Percentiles rank a stretch among this genome's conserved stretches.
Evolutionary conservation across 2,329 filamentous ascomycete species (phyloP).

Genomic region (Chaetomiaceae sp.): DNA sequence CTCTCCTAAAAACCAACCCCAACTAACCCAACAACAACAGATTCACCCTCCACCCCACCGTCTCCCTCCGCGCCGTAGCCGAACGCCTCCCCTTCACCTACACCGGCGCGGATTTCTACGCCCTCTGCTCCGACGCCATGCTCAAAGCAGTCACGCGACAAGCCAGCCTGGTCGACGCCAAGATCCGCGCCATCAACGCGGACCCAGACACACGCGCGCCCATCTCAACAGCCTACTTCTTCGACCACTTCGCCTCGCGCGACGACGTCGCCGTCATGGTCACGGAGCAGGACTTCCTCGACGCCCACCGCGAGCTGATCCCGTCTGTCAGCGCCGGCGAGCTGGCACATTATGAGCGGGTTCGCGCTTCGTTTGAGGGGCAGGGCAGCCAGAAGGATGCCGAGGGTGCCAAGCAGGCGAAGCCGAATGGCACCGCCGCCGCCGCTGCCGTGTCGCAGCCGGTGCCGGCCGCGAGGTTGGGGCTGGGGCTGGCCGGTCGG

Average conservation of each 20-base stretch:
- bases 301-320: conserved; percentile 79
- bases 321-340: conserved; percentile 91
- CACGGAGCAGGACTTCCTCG: conserved; percentile 79
- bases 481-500: conserved; percentile 2
- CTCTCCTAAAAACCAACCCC: conserved; percentile 4
- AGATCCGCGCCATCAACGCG: conserved; percentile 66
- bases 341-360: conserved; percentile 81
- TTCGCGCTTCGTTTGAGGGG: conserved; percentile 78
- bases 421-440: not conserved
- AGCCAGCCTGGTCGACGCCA: conserved; percentile 75
- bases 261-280: conserved; percentile 86
- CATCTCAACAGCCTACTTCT: conserved; percentile 87
- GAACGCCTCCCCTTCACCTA: conserved; percentile 86
- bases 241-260: conserved; percentile 81
- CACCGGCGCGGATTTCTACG: conserved; percentile 95
- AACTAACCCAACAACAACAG: conserved; percentile 38
- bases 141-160: conserved; percentile 95
- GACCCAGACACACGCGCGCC: conserved; percentile 33
- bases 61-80: conserved; percentile 72
- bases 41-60: conserved; percentile 75
- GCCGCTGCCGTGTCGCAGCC: conserved; percentile 8
- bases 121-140: conserved; percentile 96
- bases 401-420: conserved; percentile 35
- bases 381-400: conserved; percentile 43
- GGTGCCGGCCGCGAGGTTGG: conserved; percentile 21